Base-by-base conservation (phyloP, 163 green algal species). In the Scenedesmus sp. region DNA sequence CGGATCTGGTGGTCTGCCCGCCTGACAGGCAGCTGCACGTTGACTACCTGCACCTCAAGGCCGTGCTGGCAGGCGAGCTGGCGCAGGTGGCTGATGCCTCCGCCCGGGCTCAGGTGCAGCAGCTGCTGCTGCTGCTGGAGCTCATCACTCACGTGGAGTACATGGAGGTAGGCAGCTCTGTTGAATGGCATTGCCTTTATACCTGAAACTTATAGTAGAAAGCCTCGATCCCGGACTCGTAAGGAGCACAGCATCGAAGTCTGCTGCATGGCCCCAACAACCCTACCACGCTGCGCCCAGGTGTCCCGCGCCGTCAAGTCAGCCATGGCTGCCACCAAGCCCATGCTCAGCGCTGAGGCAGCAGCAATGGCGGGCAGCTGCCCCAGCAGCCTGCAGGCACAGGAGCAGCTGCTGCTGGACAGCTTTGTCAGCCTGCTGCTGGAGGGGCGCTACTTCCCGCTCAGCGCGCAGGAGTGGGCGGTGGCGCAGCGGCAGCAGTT, bases 401-500 rank as follows among this genome's bases (percentile, higher is more conserved):
- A 66, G 79, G 86, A 84, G 70, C 54, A 84, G 86, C 12, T 60
- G 20, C 86, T 90, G 86, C 86, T 90, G 67, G 86, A 55, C 55
- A 52, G 10, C 6, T 54, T 96, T 34, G 70, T 94, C 0, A 60
- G 85, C 23, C 73, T 94, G 55, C 90, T 96, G 89, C 54, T 93
- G n/a, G 83, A 85, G 18, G 77, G 82, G 20, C 91, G 94, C 64
- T 96, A 95, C 91, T 67, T 88, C n/a, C 74, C 94, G 20, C 84
- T 96, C n/a, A 94, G 70, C 23, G 4, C 73, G 3, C 13, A 77
- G 16, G 90, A 95, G 59, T 96, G 94, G 94, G 94, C 94, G 1
- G 85, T 92, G 10, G 95, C 94, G 13, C 79, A 90, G 46, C 54
- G 46, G 15, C 88, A 96, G 82, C 88, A 95, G 56, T 96, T 96